Conservation (phyloP, 179 eudicot genomes). For the Amaranthus tricolor region DNA sequence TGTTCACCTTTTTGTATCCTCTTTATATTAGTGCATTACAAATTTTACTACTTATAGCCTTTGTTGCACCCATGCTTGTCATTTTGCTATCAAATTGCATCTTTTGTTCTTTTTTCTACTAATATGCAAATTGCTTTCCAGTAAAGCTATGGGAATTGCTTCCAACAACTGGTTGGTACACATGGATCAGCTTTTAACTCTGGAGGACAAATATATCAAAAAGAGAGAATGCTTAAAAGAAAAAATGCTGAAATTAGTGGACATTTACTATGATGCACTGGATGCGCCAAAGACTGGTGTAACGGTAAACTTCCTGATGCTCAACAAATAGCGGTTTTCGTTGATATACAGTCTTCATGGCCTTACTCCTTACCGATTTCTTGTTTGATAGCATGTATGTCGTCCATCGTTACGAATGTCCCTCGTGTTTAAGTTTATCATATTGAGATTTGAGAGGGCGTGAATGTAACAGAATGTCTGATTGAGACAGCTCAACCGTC, state of each 20-base stretch:
- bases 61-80: no score
- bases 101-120: background rate
- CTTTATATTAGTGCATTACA: no score
- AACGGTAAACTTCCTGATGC: slow-evolving; percentile 13
- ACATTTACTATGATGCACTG: slow-evolving; percentile 24
- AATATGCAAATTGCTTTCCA: background rate
- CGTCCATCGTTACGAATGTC: background rate
- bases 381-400: background rate
- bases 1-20: no score
- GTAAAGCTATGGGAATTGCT: slow-evolving; percentile 25
- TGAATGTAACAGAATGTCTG: background rate
- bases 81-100: background rate
- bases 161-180: slow-evolving; percentile 25
- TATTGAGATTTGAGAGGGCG: background rate
- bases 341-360: no score
- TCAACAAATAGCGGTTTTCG: background rate
- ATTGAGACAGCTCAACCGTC: background rate
- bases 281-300: slow-evolving; percentile 25
- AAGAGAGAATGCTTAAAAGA: slow-evolving; percentile 10
- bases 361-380: background rate
- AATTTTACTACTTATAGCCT: no score
- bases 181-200: slow-evolving; percentile 22
- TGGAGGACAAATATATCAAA: background rate
- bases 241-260: slow-evolving; percentile 20
- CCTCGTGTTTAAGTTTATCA: background rate